Base-by-base conservation (phyloP, 345 rosid species). In the Syzygium aqueum region DNA sequence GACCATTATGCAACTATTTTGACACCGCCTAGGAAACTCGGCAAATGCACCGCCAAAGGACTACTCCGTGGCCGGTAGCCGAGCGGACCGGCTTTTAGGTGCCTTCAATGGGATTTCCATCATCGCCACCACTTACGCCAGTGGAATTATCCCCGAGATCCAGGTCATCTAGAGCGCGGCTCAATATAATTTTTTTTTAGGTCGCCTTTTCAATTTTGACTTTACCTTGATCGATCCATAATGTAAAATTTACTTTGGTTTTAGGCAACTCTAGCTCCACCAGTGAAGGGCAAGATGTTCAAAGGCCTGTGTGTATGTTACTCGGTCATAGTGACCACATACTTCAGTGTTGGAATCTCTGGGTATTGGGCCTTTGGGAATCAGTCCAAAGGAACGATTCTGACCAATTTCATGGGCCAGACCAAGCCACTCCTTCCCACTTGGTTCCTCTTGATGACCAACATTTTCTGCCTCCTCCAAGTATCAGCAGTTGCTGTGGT, bases 331-430 rank as follows among this genome's bases (percentile, higher is more conserved):
- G 83, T 84, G 12, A 59, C 43, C 86, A 91, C 95, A 7, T 93
- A 84, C 84, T 91, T 91, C 88, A 89, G 95, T 51, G 93, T 92
- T 19, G 93, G 87, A 1, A 85, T 94, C 28, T 93, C 94, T 11
- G 95, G 96, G 15, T 93, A 94, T 59, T 93, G 96, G 95, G 91
- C 95, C 40, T 94, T 93, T 61, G 95, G 95, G 7, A 93, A 91
- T 84, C 88, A 87, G 53, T 86, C 92, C 25, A 50, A 84, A 85
- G 37, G 30, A 37, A 86, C 91, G 2, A 14, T 94, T 73, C 90
- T 93, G 59, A 37, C 89, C 54, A 94, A 90, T 87, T 94, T 94
- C 87, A 88, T 92, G 91, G 93, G 89, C 12, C 65, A 87, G 84
- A 84, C 77, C 46, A 91, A 84, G 25, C 93, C 93, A 3, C 88